phyloP scores from a whole-genome alignment of 352 stramenopile genomes.

The Phytophthora melonis region DNA sequence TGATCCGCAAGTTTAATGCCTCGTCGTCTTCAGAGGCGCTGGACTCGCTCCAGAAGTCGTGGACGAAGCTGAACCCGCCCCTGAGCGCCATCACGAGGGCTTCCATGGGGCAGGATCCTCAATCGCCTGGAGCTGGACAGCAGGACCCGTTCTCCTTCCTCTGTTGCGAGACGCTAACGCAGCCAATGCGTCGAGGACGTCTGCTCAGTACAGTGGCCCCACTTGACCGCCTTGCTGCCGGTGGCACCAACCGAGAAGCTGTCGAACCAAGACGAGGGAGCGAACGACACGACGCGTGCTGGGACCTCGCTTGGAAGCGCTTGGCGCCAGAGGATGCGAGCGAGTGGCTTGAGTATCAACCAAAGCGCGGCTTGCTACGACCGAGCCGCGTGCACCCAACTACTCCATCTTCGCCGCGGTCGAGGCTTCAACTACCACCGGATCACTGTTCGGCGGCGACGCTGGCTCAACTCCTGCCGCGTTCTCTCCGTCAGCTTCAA shows the following conservation, averaged over 20 bases:
- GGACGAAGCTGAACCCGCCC: constrained; percentile 60
- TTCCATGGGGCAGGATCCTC: constrained; percentile 15
- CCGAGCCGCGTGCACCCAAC: constrained; percentile 66
- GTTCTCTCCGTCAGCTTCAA: constrained; percentile 21
- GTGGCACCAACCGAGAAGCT: constrained; percentile 20
- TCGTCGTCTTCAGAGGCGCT: constrained; percentile 38
- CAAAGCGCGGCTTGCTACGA: constrained; percentile 54
- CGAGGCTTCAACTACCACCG: constrained; percentile 24
- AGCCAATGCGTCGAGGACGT: constrained; percentile 75
- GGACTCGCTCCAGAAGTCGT: constrained; percentile 59
- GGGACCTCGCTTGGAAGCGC: constrained; percentile 71
- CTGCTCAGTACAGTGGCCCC: constrained; percentile 60
- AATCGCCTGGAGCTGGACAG: constrained; percentile 27
- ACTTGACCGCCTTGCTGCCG: constrained; percentile 53
- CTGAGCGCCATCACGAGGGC: constrained; percentile 55
- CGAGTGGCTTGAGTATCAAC: constrained; percentile 59
- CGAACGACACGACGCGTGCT: constrained; percentile 37
- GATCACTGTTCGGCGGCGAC: constrained; percentile 13
- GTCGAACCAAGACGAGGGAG: constrained; percentile 18
- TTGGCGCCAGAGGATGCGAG: constrained; percentile 72
- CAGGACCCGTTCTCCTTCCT: constrained; percentile 74
- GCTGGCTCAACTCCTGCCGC: neutral
- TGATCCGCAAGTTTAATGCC: constrained; percentile 45
- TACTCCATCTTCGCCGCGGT: constrained; percentile 54
- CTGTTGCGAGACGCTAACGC: constrained; percentile 64